Evolutionary conservation across 2,329 filamentous ascomycete species (phyloP), one percentile per base, ranked within the genome.

Genomic region (Orbilia javanica): DNA sequence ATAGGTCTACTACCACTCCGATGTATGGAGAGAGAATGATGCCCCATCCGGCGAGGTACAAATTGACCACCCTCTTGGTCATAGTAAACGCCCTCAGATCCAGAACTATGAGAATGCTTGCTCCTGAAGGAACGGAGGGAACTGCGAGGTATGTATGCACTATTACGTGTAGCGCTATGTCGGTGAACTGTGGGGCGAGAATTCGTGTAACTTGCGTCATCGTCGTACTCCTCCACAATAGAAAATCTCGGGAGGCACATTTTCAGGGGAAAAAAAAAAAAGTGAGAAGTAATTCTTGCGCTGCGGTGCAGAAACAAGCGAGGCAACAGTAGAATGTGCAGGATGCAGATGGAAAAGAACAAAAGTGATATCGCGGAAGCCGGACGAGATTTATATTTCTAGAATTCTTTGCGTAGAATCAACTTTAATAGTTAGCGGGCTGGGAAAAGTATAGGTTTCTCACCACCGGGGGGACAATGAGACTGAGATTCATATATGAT

Each of bases 181-280:
- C 46, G 62, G 10, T 42, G 60, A 22, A 34, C 39, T 7, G 22
- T 53, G 4, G 42, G 42, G 36, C 70, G 70, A 31, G 70, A 27
- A 22, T 74, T 74, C 8, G 55, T 46, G 44, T 67, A 74, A 22
- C 25, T 25, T 4, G 36, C 29, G 29, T 67, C 63, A 4, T 52
- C 39, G 7, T 62, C 70, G 29, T 74, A 55, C 13, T 63, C 53
- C 6, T 68, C 70, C 52, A 67, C 52, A 13, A 74, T 6, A 2
- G 52, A 68, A n/a, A 62, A 48, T 20, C 25, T 74, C 4, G 70
- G 70, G 11, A 52, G 18, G 18, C 70, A 74, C 70, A 74, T 74
- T 11, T 20, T 67, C 44, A n/a, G 62, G 27, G 27, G 50, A 53
- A 34, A 27, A 39, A 53, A 39, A 10, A 48, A 25, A 36, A 39